Conservation (phyloP, 331 rosid genomes). For the Saraca asoca region DNA sequence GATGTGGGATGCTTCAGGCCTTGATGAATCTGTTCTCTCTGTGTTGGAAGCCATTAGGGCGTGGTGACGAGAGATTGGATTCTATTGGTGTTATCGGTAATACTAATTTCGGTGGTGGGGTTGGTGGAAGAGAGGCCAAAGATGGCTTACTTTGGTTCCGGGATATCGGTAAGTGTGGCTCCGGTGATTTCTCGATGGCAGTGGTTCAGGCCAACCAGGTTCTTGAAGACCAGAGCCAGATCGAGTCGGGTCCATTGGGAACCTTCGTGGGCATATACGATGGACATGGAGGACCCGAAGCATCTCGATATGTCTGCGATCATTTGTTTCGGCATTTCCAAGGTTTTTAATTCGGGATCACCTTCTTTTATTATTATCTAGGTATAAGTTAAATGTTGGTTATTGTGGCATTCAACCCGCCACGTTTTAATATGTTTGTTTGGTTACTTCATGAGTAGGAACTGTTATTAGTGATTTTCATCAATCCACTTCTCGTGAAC, state of each 20-base stretch:
- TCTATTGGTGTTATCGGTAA: constrained; percentile 49
- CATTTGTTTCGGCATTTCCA: constrained; percentile 68
- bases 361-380: constrained; percentile 5
- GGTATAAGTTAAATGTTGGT: constrained; percentile 6
- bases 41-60: constrained; percentile 82
- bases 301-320: constrained; percentile 77
- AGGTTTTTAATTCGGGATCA: constrained; percentile 50
- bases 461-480: constrained; percentile 38
- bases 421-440: constrained; percentile 36
- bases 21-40: constrained; percentile 85
- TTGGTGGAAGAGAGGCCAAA: constrained; percentile 52
- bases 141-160: constrained; percentile 79
- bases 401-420: constrained; percentile 35
- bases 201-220: constrained; percentile 87
- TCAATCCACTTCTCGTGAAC: constrained; percentile 39
- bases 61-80: constrained; percentile 37
- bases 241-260: constrained; percentile 83
- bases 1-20: constrained; percentile 91
- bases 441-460: constrained; percentile 29
- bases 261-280: constrained; percentile 85
- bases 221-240: constrained; percentile 88
- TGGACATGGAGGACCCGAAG: constrained; percentile 88
- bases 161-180: constrained; percentile 63
- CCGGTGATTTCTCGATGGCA: constrained; percentile 87
- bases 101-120: constrained; percentile 24